These are phyloP conservation scores for Phalaenopsis equestris DNA, from an alignment of 106 monocot species.

Conservation along the genomic window DNA sequence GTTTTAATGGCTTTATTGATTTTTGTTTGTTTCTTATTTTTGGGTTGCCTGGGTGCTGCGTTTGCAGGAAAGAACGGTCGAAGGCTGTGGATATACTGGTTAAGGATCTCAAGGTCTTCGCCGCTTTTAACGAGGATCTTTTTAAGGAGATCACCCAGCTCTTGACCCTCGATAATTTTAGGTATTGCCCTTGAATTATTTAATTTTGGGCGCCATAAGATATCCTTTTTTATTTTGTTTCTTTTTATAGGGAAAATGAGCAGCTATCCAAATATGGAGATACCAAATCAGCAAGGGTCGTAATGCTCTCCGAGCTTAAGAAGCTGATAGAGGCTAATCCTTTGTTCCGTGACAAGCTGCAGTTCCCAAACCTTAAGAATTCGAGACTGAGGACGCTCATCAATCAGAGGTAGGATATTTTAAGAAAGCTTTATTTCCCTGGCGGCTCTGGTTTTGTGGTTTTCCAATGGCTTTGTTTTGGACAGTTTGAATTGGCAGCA, in stretches of 20 bases:
- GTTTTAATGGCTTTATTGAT: background rate
- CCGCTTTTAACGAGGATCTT: constrained; percentile 43
- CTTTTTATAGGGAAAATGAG: constrained; percentile 39
- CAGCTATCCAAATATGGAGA: constrained; percentile 62
- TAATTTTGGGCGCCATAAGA: background rate
- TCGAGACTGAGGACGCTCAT: constrained; percentile 41
- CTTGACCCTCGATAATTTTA: constrained; percentile 38
- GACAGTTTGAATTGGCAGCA: constrained; percentile 69
- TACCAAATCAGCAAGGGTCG: constrained; percentile 43
- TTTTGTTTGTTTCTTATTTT: background rate
- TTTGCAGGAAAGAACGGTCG: constrained; percentile 35
- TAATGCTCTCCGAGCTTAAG: constrained; percentile 51
- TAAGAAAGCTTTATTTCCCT: background rate
- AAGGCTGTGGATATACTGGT: constrained; percentile 54
- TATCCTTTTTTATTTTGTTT: background rate
- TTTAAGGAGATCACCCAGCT: constrained; percentile 57
- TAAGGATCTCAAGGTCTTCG: constrained; percentile 56
- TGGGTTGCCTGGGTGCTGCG: background rate
- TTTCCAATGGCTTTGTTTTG: background rate
- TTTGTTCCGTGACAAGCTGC: constrained; percentile 44
- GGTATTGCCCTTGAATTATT: constrained; percentile 9
- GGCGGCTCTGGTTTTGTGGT: background rate
- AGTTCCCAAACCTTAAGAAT: constrained; percentile 42
- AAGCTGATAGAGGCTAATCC: constrained; percentile 55
- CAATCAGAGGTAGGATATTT: constrained; percentile 37